phyloP scores from a whole-genome alignment of 768 basidiomycete genomes.

The Leccinum truebloodii region DNA sequence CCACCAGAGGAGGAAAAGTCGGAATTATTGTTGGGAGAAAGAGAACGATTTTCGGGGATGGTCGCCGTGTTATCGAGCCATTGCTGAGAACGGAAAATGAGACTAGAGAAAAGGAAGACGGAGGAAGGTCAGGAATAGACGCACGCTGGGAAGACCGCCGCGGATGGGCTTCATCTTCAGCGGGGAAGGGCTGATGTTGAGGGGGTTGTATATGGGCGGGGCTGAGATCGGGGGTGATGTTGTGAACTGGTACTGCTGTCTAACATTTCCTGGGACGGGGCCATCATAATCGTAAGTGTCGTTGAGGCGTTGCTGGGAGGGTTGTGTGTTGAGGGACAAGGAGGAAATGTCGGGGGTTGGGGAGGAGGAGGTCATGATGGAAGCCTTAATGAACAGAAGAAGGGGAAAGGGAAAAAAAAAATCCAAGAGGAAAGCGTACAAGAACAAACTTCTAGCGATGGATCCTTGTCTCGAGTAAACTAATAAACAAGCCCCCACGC shows the following conservation, averaged over 20 bases:
- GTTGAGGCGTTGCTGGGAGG: conserved; percentile 77
- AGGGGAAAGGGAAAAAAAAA: conserved; percentile 30
- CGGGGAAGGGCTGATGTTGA: conserved; percentile 65
- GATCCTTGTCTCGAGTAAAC: conserved; percentile 17
- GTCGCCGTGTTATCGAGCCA: conserved; percentile 70
- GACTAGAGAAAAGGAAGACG: conserved; percentile 24
- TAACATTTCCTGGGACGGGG: conserved; percentile 45
- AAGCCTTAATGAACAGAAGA: conserved; percentile 27
- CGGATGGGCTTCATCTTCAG: conserved; percentile 73
- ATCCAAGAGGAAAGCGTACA: conserved; percentile 29
- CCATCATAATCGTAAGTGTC: conserved; percentile 85
- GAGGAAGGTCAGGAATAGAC: conserved; percentile 32
- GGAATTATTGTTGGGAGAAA: conserved; percentile 85
- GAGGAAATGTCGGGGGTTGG: conserved; percentile 77
- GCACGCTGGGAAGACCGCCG: conserved; percentile 71
- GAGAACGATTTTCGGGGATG: conserved; percentile 68
- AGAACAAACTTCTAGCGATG: conserved; percentile 14
- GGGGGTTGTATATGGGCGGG: conserved; percentile 49
- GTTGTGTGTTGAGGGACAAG: conserved; percentile 64
- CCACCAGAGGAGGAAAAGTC: conserved; percentile 88
- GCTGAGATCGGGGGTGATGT: conserved; percentile 60
- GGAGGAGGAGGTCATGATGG: conserved; percentile 75
- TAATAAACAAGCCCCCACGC: conserved; percentile 34
- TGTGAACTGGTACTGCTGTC: conserved; percentile 70
- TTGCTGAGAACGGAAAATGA: conserved; percentile 54